phyloP scores from a whole-genome alignment of 495 filamentous ascomycete genomes.

The Trichocladium antarcticum region DNA sequence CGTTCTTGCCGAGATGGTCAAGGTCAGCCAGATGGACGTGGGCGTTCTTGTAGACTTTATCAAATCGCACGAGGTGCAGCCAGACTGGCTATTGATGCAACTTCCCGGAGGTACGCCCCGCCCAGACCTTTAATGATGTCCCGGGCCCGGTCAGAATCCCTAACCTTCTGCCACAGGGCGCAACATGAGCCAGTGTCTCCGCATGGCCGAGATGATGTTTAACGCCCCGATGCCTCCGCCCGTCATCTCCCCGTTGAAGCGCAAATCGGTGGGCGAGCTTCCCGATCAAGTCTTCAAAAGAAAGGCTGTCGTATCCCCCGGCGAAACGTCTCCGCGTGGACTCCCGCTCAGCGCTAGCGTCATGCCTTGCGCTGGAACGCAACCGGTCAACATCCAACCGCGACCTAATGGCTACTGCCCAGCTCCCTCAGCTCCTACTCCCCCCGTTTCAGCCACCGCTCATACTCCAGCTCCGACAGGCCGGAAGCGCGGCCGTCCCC shows the following conservation, averaged over 20 bases:
- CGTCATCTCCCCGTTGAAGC: constrained; percentile 32
- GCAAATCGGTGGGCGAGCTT: constrained; percentile 35
- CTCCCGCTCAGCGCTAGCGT: constrained; percentile 19
- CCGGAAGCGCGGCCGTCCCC: constrained; percentile 24
- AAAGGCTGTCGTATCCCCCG: constrained; percentile 27
- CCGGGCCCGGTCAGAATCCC: not conserved
- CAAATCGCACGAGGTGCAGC: constrained; percentile 32
- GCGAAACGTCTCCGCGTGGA: constrained; percentile 12
- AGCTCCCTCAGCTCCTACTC: constrained; percentile 14
- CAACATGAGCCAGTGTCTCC: constrained; percentile 38
- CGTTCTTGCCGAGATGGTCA: constrained; percentile 45
- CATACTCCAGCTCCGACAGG: constrained; percentile 15
- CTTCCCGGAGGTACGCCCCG: constrained; percentile 35
- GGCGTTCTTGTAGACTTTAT: constrained; percentile 39
- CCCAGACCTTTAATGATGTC: not conserved
- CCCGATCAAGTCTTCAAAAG: constrained; percentile 32
- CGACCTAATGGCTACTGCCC: constrained; percentile 31
- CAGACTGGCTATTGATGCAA: constrained; percentile 38
- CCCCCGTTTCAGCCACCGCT: constrained; percentile 18
- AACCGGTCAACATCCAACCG: constrained; percentile 23
- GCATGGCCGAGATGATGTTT: constrained; percentile 36
- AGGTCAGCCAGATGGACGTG: constrained; percentile 39
- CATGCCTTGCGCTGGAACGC: constrained; percentile 15
- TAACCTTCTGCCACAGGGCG: constrained; percentile 31
- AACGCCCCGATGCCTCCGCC: constrained; percentile 28